Base-by-base conservation (phyloP, 2,329 filamentous ascomycete species). In the Pleurostoma richardsiae region DNA sequence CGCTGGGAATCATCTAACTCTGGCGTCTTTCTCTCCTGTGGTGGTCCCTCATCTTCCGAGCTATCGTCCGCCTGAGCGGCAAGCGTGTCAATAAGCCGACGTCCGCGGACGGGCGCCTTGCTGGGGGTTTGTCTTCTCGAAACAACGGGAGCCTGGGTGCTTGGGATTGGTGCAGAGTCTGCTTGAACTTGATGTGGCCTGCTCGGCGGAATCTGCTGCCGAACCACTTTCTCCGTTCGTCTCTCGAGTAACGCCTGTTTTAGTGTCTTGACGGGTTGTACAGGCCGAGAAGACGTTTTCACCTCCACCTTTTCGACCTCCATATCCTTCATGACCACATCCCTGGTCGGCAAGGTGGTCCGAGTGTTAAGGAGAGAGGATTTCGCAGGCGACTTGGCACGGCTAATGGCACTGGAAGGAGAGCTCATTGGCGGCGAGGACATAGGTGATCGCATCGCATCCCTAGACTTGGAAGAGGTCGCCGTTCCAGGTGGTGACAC, bases 11-110 rank as follows among this genome's bases (percentile, higher is more conserved):
- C 19, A 19, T 19, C 19, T 19, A 19, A 19, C 19, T 19, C 19
- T 19, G 33, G 8, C 33, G 33, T 8, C 33, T 36, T 8, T 36
- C 8, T 36, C 8, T 8, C 33, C n/a, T 36, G 33, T 8, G 33
- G n/a, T 36, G 33, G 33, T n/a, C 56, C 57, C 4, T 58, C 57
- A 11, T 58, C 57, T 27, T 60, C 63, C 3, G 59, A 56, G 44
- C 59, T 66, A 5, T 65, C 61, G 10, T 64, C 60, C 31, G 58
- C 64, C 52, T 73, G 71, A 1, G 65, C 67, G 5, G 61, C 64
- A 26, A 74, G 53, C 1, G 68, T 58, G 55, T 74, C 71, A 30
- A 74, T 74, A 39, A 74, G 52, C 26, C 71, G 66, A 42, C 55
- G 52, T 11, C 50, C 49, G 19, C 46, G 47, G 8, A 46, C 44